phyloP scores from a whole-genome alignment of 2,329 filamentous ascomycete species.

The Colletotrichum filicis region DNA sequence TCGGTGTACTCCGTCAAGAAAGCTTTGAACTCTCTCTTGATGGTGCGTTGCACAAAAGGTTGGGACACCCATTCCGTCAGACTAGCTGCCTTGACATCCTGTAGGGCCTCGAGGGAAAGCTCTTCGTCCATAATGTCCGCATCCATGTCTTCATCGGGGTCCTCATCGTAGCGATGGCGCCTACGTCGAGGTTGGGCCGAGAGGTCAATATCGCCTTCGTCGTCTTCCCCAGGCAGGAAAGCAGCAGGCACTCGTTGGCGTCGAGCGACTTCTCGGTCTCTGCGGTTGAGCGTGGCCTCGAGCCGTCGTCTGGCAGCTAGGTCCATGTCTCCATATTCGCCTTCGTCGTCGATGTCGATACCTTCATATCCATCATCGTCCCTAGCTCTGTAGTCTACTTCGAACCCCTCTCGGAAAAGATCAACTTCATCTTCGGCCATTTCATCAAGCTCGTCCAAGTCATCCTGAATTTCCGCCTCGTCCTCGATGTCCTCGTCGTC shows the following conservation, averaged over 20 bases:
- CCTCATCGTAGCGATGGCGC: conserved; percentile 93
- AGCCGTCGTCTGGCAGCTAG: conserved; percentile 74
- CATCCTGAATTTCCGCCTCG: conserved; percentile 77
- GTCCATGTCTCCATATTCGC: conserved; percentile 77
- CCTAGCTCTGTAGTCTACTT: conserved; percentile 75
- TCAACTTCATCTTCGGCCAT: conserved; percentile 85
- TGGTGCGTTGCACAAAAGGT: conserved; percentile 88
- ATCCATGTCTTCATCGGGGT: conserved; percentile 90
- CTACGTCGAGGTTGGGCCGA: conserved; percentile 86
- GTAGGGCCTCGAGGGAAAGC: conserved; percentile 88
- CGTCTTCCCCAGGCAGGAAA: conserved; percentile 84
- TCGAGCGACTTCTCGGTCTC: conserved; percentile 78
- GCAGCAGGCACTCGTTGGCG: conserved; percentile 76
- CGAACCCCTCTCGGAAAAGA: conserved; percentile 79
- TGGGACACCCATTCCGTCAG: conserved; percentile 96
- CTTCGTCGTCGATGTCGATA: conserved; percentile 81
- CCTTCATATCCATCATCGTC: conserved; percentile 77
- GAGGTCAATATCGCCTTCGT: conserved; percentile 85
- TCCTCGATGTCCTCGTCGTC: conserved; percentile 79
- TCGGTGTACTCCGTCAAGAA: conserved; percentile 98
- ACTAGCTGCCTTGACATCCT: conserved; percentile 92
- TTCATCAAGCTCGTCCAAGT: conserved; percentile 82
- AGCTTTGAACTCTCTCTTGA: conserved; percentile 96
- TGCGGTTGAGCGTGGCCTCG: conserved; percentile 77
- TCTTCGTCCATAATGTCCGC: conserved; percentile 97